Base-by-base conservation (phyloP, 352 stramenopile species). In the Paralagenidium karlingii region DNA sequence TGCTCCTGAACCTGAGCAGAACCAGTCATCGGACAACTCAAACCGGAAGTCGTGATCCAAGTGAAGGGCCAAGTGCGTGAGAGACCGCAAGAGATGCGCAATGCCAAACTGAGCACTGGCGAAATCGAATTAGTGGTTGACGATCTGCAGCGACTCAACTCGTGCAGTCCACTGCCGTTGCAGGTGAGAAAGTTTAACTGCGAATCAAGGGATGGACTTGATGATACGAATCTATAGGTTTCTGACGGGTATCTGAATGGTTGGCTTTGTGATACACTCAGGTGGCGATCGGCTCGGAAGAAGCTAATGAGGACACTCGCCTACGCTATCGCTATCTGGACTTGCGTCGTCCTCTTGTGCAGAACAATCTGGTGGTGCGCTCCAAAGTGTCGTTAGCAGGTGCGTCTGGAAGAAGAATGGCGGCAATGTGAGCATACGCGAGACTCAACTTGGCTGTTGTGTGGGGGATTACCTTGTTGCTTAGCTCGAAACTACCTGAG, bases 281-380 rank as follows among this genome's bases (percentile, higher is more conserved):
- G n/a, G 70, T 88, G 11, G 57, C 68, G 2, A 61, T 55, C 1
- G 63, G 66, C 7, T 81, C 67, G 0, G 64, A 64, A 25, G 32
- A 76, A 11, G 64, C 73, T 9, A 88, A 59, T 34, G 76, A 88
- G 37, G 73, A 86, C 40, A 84, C 68, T 45, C 63, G 77, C 9
- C 42, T 94, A 50, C 68, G 68, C 24, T 60, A 89, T 36, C 67
- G 81, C 5, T 85, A 91, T 52, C 50, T 92, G 39, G 78, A 92
- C 45, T 54, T 94, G 40, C 76, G 81, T 15, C 71, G 77, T 16
- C 33, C 75, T 1, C 46, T 55, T 22, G 51, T 94, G 49, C 79
- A 91, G 47, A 68, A 77, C 33, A 94, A 93, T 44, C 54, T 94
- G 19, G 43, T 76, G 20, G 30, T 93, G 44, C 71, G 81, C 9